phyloP scores from a whole-genome alignment of 2,329 filamentous ascomycete genomes.

The Fusarium lyarnte region DNA sequence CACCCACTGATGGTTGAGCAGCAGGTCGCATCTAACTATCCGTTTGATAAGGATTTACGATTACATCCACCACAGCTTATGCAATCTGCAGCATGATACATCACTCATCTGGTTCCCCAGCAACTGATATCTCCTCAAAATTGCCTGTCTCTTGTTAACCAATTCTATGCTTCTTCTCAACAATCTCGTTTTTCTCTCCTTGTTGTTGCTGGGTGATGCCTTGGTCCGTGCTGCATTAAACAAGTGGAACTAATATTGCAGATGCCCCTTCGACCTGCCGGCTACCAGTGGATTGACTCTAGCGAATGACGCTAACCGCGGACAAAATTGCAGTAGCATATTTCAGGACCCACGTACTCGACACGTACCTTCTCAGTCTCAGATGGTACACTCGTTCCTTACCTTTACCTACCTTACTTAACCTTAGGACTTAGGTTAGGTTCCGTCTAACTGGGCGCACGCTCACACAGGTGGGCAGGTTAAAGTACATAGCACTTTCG shows the following conservation, averaged over 20 bases:
- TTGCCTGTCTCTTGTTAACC: constrained; percentile 5
- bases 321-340: constrained; percentile 36
- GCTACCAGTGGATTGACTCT: constrained; percentile 35
- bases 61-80: not conserved
- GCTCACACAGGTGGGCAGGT: not conserved
- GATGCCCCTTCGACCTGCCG: constrained; percentile 37
- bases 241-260: constrained; percentile 48
- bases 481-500: not conserved
- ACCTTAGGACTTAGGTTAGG: not conserved
- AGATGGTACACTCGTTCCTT: constrained; percentile 8
- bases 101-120: constrained; percentile 8
- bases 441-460: not conserved
- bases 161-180: constrained; percentile 7
- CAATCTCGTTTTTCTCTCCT: constrained; percentile 21
- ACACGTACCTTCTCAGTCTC: constrained; percentile 31
- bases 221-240: constrained; percentile 46
- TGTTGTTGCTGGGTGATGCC: constrained; percentile 42
- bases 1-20: not conserved
- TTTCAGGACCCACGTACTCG: constrained; percentile 31
- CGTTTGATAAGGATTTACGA: not conserved
- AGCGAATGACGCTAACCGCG: constrained; percentile 35
- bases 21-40: not conserved
- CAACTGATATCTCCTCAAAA: constrained; percentile 12
- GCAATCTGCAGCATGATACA: not conserved
- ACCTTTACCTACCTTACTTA: not conserved